Evolutionary conservation across 139 green algal genomes (phyloP), one percentile per base, ranked within the genome.

Genomic region (Protoeuglena noctilucae): DNA sequence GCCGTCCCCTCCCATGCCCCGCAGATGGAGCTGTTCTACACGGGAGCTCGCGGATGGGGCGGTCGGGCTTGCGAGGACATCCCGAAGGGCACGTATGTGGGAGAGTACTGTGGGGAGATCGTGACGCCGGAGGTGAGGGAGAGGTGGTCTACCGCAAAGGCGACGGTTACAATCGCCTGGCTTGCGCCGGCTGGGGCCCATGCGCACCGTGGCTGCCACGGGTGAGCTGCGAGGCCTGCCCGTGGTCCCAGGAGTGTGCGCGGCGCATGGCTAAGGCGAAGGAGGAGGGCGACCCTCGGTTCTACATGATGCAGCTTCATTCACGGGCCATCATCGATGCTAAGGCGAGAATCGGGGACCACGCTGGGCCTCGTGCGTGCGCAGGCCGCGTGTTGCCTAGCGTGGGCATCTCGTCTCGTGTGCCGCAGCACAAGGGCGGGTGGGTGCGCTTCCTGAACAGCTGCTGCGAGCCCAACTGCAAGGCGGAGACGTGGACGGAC

Each of bases 251-350:
- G 25, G 78, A 82, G 69, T 67, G 80, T 51, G 28, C 55, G 30
- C 53, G 54, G 17, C 72, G 85, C 45, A 86, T 86, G 70, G 69
- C 74, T 5, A 66, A 71, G 17, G 69, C 72, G 3, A 74, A 75
- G 21, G 57, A 62, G 27, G 53, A 48, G 23, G 70, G 67, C 24
- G 62, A 77, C 57, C 74, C 68, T 27, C 69, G 86, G 64, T 89
- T 85, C 50, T 93, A 93, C 76, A 84, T 92, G 62, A 93, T 93
- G 83, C 82, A 89, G 67, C 71, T 88, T 49, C 53, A 34, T 7
- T 62, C 73, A 0, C 74, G 76, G 28, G 65, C 84, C 40, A 81
- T 86, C 62, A 87, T 94, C 31, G 85, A 94, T 48, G 85, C n/a
- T n/a, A n/a, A n/a, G n/a, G n/a, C n/a, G n/a, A n/a, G n/a, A n/a